Conservation (phyloP, 1,284 basidiomycete genomes). For the Termitomyces sp. region DNA sequence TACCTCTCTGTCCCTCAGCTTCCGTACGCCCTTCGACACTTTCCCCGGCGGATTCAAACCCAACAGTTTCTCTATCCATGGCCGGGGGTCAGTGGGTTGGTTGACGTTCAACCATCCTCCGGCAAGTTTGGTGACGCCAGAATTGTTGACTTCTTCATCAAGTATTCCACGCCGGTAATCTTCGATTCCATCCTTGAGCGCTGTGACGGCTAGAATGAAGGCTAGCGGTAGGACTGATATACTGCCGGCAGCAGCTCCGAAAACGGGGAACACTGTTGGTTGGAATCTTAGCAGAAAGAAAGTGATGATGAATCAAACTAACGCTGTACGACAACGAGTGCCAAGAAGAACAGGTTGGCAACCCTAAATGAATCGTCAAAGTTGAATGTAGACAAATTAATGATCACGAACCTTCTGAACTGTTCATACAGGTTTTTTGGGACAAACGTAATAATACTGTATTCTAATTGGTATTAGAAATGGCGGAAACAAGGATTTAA, state of each 20-base stretch:
- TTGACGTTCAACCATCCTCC: slow-evolving; percentile 87
- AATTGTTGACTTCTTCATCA: slow-evolving; percentile 91
- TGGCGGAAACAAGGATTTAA: slow-evolving; percentile 5
- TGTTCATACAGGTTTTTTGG: slow-evolving; percentile 95
- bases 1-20: slow-evolving; percentile 81
- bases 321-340: slow-evolving; percentile 80
- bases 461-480: slow-evolving; percentile 49
- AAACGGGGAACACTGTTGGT: slow-evolving; percentile 71
- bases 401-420: slow-evolving; percentile 63
- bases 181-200: slow-evolving; percentile 92
- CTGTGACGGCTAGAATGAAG: slow-evolving; percentile 86
- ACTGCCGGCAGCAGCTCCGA: slow-evolving; percentile 83
- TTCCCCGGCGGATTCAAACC: slow-evolving; percentile 65
- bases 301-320: slow-evolving; percentile 19
- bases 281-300: slow-evolving; percentile 5
- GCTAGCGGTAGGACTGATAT: slow-evolving; percentile 85
- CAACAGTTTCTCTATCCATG: slow-evolving; percentile 70
- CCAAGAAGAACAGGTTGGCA: slow-evolving; percentile 92
- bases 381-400: slow-evolving; percentile 4
- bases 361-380: slow-evolving; percentile 43
- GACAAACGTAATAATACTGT: slow-evolving; percentile 86
- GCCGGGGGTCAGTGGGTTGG: slow-evolving; percentile 72
- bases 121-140: slow-evolving; percentile 80
- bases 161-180: slow-evolving; percentile 85
- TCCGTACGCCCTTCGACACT: slow-evolving; percentile 82